Percentiles rank a stretch among this genome's conserved stretches.
These are phyloP conservation scores for Solidago caesia DNA, from an alignment of 129 eudicot species.

Conservation along the genomic window DNA sequence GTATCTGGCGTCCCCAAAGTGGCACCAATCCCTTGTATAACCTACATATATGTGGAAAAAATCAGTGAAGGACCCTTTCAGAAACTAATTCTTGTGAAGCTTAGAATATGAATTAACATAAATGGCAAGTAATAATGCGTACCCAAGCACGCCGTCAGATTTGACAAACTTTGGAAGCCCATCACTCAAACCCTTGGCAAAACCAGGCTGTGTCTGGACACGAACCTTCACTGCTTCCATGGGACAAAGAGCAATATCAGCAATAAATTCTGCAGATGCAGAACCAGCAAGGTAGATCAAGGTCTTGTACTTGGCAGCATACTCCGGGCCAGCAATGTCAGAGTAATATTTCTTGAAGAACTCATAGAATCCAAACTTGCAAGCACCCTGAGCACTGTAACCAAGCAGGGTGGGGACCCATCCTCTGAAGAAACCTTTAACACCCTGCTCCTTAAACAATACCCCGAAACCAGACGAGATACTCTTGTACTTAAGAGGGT, in stretches of 20 bases:
- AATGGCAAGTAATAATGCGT: conserved; percentile 1
- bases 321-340: conserved; percentile 79
- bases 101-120: neutral
- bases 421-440: conserved; percentile 70
- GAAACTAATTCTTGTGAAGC: conserved; percentile 4
- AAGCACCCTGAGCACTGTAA: conserved; percentile 89
- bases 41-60: conserved; percentile 39
- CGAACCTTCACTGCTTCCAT: conserved; percentile 86
- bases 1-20: conserved; percentile 90
- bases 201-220: conserved; percentile 86
- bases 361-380: conserved; percentile 86
- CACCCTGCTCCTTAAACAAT: conserved; percentile 72
- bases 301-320: conserved; percentile 85
- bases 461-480: conserved; percentile 77
- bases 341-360: conserved; percentile 90
- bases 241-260: conserved; percentile 84
- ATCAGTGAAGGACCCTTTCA: neutral
- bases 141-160: conserved; percentile 87
- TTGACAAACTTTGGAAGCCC: conserved; percentile 76
- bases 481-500: conserved; percentile 81
- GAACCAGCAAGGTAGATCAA: conserved; percentile 82
- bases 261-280: conserved; percentile 86
- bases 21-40: conserved; percentile 87
- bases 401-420: conserved; percentile 83
- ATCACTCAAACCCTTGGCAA: conserved; percentile 76